Conservation (phyloP, 495 filamentous ascomycete species). For the Aspergillus egyptiacus region DNA sequence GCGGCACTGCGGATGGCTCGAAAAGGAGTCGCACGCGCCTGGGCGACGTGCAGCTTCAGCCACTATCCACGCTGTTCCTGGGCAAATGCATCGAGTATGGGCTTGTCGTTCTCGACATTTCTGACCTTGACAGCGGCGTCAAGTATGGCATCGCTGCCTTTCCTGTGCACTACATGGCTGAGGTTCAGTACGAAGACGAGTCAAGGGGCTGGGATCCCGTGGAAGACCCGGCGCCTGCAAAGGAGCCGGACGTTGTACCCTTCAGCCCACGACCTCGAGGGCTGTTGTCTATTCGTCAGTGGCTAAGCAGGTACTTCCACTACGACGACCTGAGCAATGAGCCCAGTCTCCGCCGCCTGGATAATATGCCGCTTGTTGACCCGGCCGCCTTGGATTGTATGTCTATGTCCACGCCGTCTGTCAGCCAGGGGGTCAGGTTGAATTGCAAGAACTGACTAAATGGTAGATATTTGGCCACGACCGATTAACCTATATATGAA, state of each 20-base stretch:
- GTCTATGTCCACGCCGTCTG: slow-evolving; percentile 3
- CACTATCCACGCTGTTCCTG: slow-evolving; percentile 16
- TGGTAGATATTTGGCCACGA: slow-evolving; percentile 16
- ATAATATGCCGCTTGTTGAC: slow-evolving; percentile 13
- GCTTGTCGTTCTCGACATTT: slow-evolving; percentile 18
- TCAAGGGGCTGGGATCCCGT: slow-evolving; percentile 13
- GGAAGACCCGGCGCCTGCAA: slow-evolving; percentile 6
- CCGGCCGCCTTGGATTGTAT: slow-evolving; percentile 14
- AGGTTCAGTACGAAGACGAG: slow-evolving; percentile 10
- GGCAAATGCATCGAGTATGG: slow-evolving; percentile 19
- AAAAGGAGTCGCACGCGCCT: slow-evolving; percentile 3
- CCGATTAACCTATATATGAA: background rate
- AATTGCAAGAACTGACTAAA: slow-evolving; percentile 11
- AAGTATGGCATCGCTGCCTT: slow-evolving; percentile 17
- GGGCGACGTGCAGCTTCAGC: slow-evolving; percentile 17
- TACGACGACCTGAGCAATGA: background rate
- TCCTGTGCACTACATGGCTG: slow-evolving; percentile 15
- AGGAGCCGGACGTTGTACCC: slow-evolving; percentile 11
- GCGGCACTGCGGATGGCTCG: background rate
- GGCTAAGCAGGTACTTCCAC: slow-evolving; percentile 8
- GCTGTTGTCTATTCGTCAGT: slow-evolving; percentile 13
- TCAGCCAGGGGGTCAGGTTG: too few relatives aligned
- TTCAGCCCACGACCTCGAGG: slow-evolving; percentile 13
- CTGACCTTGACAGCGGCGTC: slow-evolving; percentile 14
- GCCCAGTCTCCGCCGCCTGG: slow-evolving; percentile 4